Conservation (phyloP, 768 basidiomycete species). For the Tulasnella calospora region DNA sequence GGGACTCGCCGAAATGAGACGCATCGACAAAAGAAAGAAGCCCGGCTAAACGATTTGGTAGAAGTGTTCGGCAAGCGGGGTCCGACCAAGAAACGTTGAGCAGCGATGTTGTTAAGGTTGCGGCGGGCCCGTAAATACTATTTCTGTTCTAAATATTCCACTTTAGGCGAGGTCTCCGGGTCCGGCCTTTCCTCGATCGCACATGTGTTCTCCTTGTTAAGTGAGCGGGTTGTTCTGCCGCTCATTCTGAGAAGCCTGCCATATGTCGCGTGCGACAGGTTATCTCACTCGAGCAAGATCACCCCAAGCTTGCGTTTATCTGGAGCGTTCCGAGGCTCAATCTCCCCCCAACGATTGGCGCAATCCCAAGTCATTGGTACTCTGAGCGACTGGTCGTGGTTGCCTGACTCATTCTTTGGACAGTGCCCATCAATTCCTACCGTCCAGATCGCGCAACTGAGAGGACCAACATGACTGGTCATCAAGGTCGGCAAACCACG, state of each 20-base stretch:
- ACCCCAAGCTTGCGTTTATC: background rate
- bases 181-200: background rate
- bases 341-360: background rate
- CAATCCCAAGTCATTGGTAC: background rate
- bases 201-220: background rate
- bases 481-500: background rate
- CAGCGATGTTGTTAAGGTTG: background rate
- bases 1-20: conserved; percentile 74
- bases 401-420: background rate
- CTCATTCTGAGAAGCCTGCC: conserved; percentile 8
- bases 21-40: conserved; percentile 69
- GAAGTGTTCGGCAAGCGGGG: background rate
- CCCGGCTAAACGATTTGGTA: conserved; percentile 64
- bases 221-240: background rate
- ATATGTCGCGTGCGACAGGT: background rate
- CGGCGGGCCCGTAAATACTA: background rate
- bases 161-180: background rate
- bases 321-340: conserved; percentile 2
- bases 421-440: background rate
- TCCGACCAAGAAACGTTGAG: conserved; percentile 2
- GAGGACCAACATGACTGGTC: background rate
- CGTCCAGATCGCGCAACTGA: background rate
- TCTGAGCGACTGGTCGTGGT: background rate
- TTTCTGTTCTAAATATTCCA: background rate
- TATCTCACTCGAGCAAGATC: conserved; percentile 5